Evolutionary conservation across 2,329 filamentous ascomycete genomes (phyloP), one percentile per base, ranked within the genome.

Genomic region (Zasmidium citrigriseum): DNA sequence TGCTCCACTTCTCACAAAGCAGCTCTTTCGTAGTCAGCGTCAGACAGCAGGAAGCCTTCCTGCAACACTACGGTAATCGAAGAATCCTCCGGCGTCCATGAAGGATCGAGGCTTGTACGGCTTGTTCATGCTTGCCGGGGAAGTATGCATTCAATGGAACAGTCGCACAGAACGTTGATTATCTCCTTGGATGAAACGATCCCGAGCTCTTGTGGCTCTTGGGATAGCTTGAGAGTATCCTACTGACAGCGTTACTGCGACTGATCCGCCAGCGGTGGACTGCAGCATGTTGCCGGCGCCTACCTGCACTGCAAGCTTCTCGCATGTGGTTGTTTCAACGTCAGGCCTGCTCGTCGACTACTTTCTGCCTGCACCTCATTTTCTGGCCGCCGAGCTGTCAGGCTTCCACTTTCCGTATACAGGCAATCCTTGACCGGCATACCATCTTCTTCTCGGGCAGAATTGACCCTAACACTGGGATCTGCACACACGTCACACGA

Each of bases 101-200:
- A n/a, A 52, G 18, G 34, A 46, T 46, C 23, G 51, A 45, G 51
- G 51, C 51, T 53, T 53, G 34, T 18, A 46, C 34, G 34, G 34
- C 34, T 41, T 41, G 34, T 41, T 9, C 34, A 41, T 41, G 34
- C 34, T 41, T 41, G 14, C 34, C 18, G 34, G 34, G 12, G 34
- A 41, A n/a, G 34, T 41, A 41, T 41, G 34, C 34, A 11, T n/a
- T n/a, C n/a, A n/a, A n/a, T n/a, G n/a, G n/a, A n/a, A n/a, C n/a
- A n/a, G n/a, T n/a, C n/a, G n/a, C n/a, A n/a, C n/a, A n/a, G n/a
- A n/a, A n/a, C n/a, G n/a, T n/a, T n/a, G n/a, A n/a, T n/a, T n/a
- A n/a, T n/a, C n/a, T n/a, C n/a, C n/a, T n/a, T n/a, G n/a, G n/a
- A n/a, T n/a, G n/a, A n/a, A n/a, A n/a, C n/a, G n/a, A n/a, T n/a